Percentiles rank a stretch among this genome's conserved stretches.
phyloP scores from a whole-genome alignment of 139 green algal genomes.

The Pleodorina starrii region DNA sequence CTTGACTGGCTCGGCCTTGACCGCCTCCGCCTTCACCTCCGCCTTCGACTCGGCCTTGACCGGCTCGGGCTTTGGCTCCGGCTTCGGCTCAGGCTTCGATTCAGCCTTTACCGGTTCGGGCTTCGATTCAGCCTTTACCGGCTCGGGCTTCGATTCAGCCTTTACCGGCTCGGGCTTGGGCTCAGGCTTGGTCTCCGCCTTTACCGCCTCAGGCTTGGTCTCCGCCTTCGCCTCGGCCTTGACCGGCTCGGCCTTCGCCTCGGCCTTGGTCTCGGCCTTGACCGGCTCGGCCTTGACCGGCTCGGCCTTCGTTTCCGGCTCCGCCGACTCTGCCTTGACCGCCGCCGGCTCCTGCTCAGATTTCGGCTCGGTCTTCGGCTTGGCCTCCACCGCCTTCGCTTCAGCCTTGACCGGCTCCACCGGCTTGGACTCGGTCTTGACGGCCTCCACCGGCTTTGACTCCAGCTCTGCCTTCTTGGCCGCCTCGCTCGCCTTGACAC shows the following conservation, averaged over 20 bases:
- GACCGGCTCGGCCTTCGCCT: background rate
- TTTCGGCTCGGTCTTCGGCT: too few species aligned
- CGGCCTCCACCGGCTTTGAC: too few species aligned
- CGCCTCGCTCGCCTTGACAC: too few species aligned
- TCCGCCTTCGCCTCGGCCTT: background rate
- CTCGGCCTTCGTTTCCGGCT: background rate
- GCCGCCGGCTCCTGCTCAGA: background rate
- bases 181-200: background rate
- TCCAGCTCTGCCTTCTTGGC: too few species aligned
- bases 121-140: background rate
- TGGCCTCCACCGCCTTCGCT: background rate
- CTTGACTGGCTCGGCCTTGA: background rate
- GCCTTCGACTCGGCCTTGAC: constrained; percentile 8
- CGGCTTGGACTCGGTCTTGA: too few species aligned
- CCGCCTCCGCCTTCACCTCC: background rate
- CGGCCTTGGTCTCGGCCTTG: background rate
- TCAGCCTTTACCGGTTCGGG: background rate
- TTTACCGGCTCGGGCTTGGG: background rate
- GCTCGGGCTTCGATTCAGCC: background rate
- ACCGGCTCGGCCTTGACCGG: background rate
- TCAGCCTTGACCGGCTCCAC: too few species aligned
- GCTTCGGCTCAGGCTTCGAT: background rate
- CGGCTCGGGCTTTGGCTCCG: background rate
- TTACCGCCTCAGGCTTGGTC: background rate
- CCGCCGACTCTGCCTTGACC: background rate